Conservation (phyloP, 1,139 yeast genomes). For the Taphrina pruni region DNA sequence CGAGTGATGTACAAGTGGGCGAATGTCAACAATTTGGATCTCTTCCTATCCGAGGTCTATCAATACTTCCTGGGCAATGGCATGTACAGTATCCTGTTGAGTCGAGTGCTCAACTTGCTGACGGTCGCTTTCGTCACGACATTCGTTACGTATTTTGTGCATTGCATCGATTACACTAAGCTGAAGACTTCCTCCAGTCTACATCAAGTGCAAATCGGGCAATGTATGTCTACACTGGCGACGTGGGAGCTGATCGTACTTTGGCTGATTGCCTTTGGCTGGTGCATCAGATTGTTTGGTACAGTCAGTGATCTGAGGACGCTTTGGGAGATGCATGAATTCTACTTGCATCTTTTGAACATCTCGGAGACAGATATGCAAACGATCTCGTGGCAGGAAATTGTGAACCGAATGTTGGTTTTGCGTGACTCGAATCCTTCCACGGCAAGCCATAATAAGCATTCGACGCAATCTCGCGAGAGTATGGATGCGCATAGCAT, state of each 20-base stretch:
- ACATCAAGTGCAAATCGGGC: slow-evolving; percentile 62
- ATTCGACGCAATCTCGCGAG: slow-evolving; percentile 64
- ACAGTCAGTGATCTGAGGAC: slow-evolving; percentile 58
- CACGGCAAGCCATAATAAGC: slow-evolving; percentile 56
- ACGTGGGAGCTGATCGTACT: slow-evolving; percentile 61
- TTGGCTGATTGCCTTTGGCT: slow-evolving; percentile 64
- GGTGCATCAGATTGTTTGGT: slow-evolving; percentile 67
- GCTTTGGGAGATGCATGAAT: slow-evolving; percentile 66
- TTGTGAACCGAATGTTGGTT: slow-evolving; percentile 76
- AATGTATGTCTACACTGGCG: slow-evolving; percentile 59
- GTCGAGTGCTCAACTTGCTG: slow-evolving; percentile 67
- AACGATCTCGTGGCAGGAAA: slow-evolving; percentile 90
- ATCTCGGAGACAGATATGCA: slow-evolving; percentile 73
- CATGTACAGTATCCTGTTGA: slow-evolving; percentile 70
- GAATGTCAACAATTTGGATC: slow-evolving; percentile 86
- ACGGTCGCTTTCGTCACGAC: slow-evolving; percentile 78
- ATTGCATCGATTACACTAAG: slow-evolving; percentile 76
- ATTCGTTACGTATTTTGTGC: slow-evolving; percentile 77
- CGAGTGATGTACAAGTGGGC: slow-evolving; percentile 96
- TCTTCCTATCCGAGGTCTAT: slow-evolving; percentile 81
- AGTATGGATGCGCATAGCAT: slow-evolving; percentile 89
- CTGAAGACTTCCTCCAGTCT: slow-evolving; percentile 54
- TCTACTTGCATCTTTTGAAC: slow-evolving; percentile 59
- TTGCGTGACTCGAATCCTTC: slow-evolving; percentile 81
- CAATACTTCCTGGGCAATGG: slow-evolving; percentile 87